Evolutionary conservation across 306 rosid species (phyloP).

Genomic region (Malus orientalis): DNA sequence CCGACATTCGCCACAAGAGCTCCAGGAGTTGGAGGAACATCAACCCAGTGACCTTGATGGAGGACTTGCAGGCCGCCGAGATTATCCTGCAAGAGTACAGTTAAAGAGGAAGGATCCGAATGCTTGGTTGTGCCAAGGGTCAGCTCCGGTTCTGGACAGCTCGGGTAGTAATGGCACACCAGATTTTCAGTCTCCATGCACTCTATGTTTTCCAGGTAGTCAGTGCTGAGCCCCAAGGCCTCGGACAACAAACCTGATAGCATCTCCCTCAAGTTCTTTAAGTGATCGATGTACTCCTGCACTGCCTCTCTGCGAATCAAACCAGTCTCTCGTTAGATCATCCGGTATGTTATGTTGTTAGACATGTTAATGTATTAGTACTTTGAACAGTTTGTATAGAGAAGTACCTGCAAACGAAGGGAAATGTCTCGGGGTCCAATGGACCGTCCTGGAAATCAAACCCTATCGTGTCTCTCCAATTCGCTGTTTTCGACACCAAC

Average conservation of each 20-base stretch:
- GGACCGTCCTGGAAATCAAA: constrained; percentile 66
- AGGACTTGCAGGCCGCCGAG: constrained; percentile 74
- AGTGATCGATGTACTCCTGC: constrained; percentile 41
- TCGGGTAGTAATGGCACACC: constrained; percentile 74
- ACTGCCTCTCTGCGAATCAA: constrained; percentile 41
- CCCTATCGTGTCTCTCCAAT: constrained; percentile 72
- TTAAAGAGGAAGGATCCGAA: constrained; percentile 66
- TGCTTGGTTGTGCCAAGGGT: constrained; percentile 69
- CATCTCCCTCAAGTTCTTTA: constrained; percentile 31
- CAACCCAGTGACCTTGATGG: constrained; percentile 59
- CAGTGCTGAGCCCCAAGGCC: constrained; percentile 50
- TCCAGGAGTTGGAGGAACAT: constrained; percentile 43
- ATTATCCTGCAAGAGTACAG: constrained; percentile 65
- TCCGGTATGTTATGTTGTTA: background rate
- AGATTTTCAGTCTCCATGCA: constrained; percentile 56
- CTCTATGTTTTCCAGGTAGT: constrained; percentile 42
- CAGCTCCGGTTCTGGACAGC: constrained; percentile 69
- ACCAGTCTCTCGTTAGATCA: background rate
- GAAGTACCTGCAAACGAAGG: constrained; percentile 50
- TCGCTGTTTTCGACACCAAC: constrained; percentile 52
- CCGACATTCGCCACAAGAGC: constrained; percentile 68
- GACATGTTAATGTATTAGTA: background rate
- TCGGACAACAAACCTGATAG: constrained; percentile 57
- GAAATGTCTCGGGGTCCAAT: constrained; percentile 36
- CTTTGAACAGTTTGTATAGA: background rate